A percentile compares a stretch with the other conserved stretches of the same genome.
Conservation (phyloP, 75 land plant genomes). For the Picea sitchensis region DNA sequence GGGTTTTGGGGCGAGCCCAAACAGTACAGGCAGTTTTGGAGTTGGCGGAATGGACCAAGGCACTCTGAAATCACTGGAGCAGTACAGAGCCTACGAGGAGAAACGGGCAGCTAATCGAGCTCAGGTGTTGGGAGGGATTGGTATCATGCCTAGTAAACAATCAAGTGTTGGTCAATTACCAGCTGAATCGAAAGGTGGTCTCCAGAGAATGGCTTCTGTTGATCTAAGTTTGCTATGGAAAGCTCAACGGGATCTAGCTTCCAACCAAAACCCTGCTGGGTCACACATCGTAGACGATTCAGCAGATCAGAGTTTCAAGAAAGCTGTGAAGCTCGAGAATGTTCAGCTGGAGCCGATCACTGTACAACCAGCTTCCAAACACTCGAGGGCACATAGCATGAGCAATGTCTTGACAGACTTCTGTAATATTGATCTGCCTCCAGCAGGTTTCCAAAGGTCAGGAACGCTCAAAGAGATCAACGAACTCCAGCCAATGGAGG, state of each 20-base stretch:
- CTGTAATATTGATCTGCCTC: neutral
- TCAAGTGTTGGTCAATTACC: constrained; percentile 4
- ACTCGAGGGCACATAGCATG: constrained; percentile 4
- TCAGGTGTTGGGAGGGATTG: constrained; percentile 17
- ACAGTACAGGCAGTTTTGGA: constrained; percentile 5
- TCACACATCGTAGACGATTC: neutral
- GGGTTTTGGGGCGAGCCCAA: constrained; percentile 9
- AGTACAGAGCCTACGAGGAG: constrained; percentile 18
- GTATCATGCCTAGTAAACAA: constrained; percentile 7
- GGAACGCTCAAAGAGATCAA: neutral
- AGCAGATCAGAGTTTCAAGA: neutral
- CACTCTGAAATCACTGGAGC: constrained; percentile 18
- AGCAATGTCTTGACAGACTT: neutral
- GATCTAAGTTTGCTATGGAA: constrained; percentile 22
- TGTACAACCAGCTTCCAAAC: neutral
- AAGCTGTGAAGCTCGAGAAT: neutral
- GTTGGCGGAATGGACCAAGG: constrained; percentile 16
- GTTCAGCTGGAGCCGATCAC: neutral
- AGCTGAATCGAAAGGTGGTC: neutral
- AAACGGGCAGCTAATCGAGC: constrained; percentile 17
- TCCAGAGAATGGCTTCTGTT: constrained; percentile 14
- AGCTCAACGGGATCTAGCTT: constrained; percentile 12
- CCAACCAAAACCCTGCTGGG: neutral
- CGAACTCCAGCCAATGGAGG: neutral
- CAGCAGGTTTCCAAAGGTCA: neutral